Base-by-base conservation (phyloP, 106 monocot species). In the Phalaenopsis aphrodite region DNA sequence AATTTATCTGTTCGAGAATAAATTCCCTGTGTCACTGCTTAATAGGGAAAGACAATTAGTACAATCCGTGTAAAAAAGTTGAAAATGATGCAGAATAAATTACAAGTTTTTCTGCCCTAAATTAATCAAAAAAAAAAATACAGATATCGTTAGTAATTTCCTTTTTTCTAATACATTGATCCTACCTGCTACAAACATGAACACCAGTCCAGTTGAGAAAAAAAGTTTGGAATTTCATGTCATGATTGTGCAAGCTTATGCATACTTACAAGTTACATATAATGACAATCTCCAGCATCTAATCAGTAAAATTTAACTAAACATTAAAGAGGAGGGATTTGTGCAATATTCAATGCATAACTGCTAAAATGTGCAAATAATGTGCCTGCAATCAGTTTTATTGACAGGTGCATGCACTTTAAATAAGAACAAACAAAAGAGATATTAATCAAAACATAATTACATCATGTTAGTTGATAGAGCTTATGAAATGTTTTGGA, bases 1-100 rank as follows among this genome's bases (percentile, higher is more conserved):
- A 78, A 83, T 83, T 67, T 83, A 8, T 72, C 42, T 15, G 72
- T 72, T 57, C 83, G 83, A 78, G 83, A 82, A 49, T 39, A 82
- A 39, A 43, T 77, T 55, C 48, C 66, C 37, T 66, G 82, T 11
- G 67, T 55, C 77, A 82, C 82, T 82, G 82, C 4, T 30, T 8
- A 6, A 48, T 39, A 19, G 6, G 5, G 4, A 79, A 42, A 56
- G 17, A 69, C 55, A 30, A 36, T 84, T 55, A 84, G 8, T 18
- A 61, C 36, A 16, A 61, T 41, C 58, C 39, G 30, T 72, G 19
- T 17, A 42, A 5, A 5, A 74, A 42, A 6, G 19, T 43, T 42
- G 19, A 2, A 74, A 74, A 19, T 45, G 5, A n/a, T 7, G 1
- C 14, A 3, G n/a, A 15, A 18, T 45, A 74, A 42, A 74, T 19